Evolutionary conservation across 768 basidiomycete genomes (phyloP).

Genomic region (Galerina marginata): DNA sequence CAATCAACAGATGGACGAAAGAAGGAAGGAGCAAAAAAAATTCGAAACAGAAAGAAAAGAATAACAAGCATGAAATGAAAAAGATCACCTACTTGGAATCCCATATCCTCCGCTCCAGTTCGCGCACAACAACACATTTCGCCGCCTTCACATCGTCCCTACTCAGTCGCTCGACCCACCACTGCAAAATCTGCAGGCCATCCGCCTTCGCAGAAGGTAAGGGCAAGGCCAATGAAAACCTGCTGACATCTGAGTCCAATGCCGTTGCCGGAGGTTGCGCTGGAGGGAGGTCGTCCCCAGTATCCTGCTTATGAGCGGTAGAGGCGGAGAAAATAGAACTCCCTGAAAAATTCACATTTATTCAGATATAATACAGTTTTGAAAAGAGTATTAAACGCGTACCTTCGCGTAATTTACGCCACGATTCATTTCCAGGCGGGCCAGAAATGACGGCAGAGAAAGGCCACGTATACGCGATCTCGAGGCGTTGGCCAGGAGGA

Average conservation of each 20-base stretch:
- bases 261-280: too few relatives aligned
- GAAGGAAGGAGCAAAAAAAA: background rate
- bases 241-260: background rate
- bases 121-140: slow-evolving; percentile 38
- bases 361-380: background rate
- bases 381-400: background rate
- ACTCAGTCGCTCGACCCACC: slow-evolving; percentile 52
- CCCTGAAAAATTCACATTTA: background rate
- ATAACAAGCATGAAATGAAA: background rate
- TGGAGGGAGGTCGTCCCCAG: too few relatives aligned
- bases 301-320: too few relatives aligned
- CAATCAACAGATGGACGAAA: too few relatives aligned
- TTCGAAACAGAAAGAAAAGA: background rate
- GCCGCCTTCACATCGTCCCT: slow-evolving; percentile 30
- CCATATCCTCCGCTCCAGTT: slow-evolving; percentile 52
- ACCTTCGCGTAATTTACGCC: background rate
- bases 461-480: slow-evolving; percentile 35
- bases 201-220: slow-evolving; percentile 39
- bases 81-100: slow-evolving; percentile 49
- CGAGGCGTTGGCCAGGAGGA: slow-evolving; percentile 35
- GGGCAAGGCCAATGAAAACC: background rate
- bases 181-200: slow-evolving; percentile 48
- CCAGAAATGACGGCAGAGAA: background rate
- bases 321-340: too few relatives aligned
- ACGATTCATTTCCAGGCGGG: background rate